Evolutionary conservation across 2,329 filamentous ascomycete species (phyloP).

Genomic region (Aspergillus quadrilineatus): DNA sequence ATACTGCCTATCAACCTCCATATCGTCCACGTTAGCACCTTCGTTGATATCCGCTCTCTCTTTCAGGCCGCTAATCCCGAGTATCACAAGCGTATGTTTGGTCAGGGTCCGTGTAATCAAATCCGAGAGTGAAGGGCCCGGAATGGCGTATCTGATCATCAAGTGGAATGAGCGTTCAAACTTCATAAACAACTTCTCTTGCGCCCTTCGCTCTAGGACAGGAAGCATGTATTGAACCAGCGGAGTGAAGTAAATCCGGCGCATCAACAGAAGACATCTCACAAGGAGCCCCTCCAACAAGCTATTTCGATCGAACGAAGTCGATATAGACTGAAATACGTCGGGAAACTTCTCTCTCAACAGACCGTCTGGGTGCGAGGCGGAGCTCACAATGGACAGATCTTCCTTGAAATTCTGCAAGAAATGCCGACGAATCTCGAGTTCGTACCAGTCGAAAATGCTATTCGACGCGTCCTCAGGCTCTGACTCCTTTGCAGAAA

Average conservation of each 20-base stretch:
- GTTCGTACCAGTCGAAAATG: constrained; percentile 45
- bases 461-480: constrained; percentile 26
- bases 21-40: constrained; percentile 27
- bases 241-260: constrained; percentile 39
- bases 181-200: constrained; percentile 33
- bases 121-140: constrained; percentile 41
- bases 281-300: constrained; percentile 32
- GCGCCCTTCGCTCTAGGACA: constrained; percentile 26
- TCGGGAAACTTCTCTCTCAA: constrained; percentile 11
- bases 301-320: constrained; percentile 21
- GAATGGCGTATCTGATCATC: constrained; percentile 50
- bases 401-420: constrained; percentile 36
- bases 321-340: constrained; percentile 23
- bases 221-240: constrained; percentile 36
- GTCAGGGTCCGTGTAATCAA: constrained; percentile 47
- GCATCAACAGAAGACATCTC: constrained; percentile 36
- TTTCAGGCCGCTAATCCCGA: constrained; percentile 37
- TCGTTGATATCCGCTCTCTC: constrained; percentile 24
- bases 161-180: constrained; percentile 48
- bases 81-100: constrained; percentile 45
- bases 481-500: constrained; percentile 16
- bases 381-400: constrained; percentile 28
- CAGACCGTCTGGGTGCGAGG: background rate
- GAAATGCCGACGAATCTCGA: constrained; percentile 46
- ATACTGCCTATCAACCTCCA: constrained; percentile 39